Base-by-base conservation (phyloP, 306 rosid species). In the Dryas octopetala region DNA sequence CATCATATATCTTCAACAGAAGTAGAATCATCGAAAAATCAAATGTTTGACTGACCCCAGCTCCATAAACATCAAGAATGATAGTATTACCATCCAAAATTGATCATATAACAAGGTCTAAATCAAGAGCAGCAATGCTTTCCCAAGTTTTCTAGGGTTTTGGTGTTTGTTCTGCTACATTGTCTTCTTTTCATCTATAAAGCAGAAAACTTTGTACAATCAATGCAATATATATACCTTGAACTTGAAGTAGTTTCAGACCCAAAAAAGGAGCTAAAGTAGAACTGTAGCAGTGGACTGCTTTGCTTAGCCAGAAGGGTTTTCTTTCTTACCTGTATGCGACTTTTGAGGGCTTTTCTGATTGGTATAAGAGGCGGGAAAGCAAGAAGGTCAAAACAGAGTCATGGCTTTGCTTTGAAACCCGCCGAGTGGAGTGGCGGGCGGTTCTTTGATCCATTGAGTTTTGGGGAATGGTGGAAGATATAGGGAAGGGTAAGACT, bases 341-440 rank as follows among this genome's bases (percentile, higher is more conserved):
- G 38, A 32, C 38, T 32, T 32, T 32, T 32, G 38, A 2, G 38
- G 38, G 38, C 38, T 32, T 32, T 5, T 52, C 66, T 50, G 73
- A 68, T 28, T 26, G 59, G 72, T 3, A 4, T 40, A 10, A 17
- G 58, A 68, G 63, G 75, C 52, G 64, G 75, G 75, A 54, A 70
- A 71, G 44, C 17, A 41, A 55, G 9, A n/a, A 68, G 41, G 65
- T 55, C 52, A 70, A 70, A 6, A 17, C 51, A 53, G 49, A 23
- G 74, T 65, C 70, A n/a, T 10, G n/a, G 71, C 15, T 44, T 17
- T 9, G 28, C 17, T 61, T 61, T 61, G 45, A 14, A 46, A 61
- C 44, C 17, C 46, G 45, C 45, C 12, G 10, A 32, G 46, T 61
- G 7, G 46, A 32, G 9, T 61, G 9, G 1, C 19, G 9, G 9